Percentiles rank a stretch among this genome's conserved stretches.
phyloP scores from a whole-genome alignment of 768 basidiomycete species.

The Amanita rimosa region DNA sequence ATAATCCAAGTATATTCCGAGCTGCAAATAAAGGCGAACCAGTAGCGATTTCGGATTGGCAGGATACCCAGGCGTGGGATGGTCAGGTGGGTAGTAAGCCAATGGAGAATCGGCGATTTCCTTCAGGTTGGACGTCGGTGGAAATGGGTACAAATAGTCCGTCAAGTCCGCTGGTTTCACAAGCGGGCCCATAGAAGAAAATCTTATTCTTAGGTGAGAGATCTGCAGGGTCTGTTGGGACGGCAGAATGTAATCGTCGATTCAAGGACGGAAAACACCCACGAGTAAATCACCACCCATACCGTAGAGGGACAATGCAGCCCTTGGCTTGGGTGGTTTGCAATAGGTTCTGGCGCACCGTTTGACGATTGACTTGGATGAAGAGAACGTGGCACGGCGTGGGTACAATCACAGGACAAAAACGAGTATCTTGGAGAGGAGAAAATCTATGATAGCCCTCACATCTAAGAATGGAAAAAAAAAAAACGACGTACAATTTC shows the following conservation, averaged over 20 bases:
- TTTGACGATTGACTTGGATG: too few species aligned
- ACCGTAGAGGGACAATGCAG: constrained; percentile 46
- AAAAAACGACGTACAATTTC: too few species aligned
- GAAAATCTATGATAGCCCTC: too few species aligned
- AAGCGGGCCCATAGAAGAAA: constrained; percentile 46
- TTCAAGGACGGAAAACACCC: constrained; percentile 7
- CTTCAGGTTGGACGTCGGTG: constrained; percentile 9
- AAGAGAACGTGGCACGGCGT: too few species aligned
- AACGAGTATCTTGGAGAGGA: too few species aligned
- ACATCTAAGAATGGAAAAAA: too few species aligned
- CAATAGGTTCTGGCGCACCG: too few species aligned
- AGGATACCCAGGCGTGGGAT: constrained; percentile 44
- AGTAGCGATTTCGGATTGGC: constrained; percentile 54
- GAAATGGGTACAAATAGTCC: constrained; percentile 35
- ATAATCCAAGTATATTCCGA: constrained; percentile 47
- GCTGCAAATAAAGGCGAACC: constrained; percentile 45
- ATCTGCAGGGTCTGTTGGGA: constrained; percentile 33
- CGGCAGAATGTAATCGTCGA: neutral
- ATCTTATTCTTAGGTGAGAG: constrained; percentile 32
- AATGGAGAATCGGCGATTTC: constrained; percentile 31
- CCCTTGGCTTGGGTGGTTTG: constrained; percentile 35
- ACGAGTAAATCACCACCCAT: constrained; percentile 53
- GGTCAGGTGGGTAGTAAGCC: constrained; percentile 31
- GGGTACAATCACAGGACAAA: too few species aligned
- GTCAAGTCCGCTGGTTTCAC: constrained; percentile 35